These are phyloP conservation scores for Globisporangium recalcitrans DNA, from an alignment of 352 stramenopile genomes.

Conservation along the genomic window DNA sequence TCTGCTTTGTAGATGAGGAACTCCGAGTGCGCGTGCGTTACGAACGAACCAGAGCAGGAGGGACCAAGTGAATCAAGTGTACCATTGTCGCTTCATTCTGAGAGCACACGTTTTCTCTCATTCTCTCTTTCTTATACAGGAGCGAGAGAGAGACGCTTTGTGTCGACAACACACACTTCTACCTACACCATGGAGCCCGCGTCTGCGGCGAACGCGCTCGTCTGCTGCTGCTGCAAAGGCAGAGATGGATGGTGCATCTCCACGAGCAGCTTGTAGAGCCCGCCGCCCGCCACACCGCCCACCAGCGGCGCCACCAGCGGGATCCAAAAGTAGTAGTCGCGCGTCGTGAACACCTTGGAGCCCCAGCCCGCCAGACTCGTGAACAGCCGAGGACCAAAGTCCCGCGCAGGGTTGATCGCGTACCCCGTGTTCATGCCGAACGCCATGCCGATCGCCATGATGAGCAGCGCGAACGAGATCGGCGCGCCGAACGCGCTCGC, in stretches of 20 bases:
- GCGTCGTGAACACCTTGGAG: constrained; percentile 32
- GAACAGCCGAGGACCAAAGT: constrained; percentile 38
- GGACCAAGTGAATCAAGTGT: too few species aligned
- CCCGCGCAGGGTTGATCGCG: constrained; percentile 41
- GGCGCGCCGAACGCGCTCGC: constrained; percentile 40
- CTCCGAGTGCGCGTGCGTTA: too few species aligned
- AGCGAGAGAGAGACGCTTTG: too few species aligned
- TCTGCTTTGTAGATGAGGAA: too few species aligned
- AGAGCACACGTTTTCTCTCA: too few species aligned
- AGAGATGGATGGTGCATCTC: constrained; percentile 29
- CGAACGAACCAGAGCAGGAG: too few species aligned
- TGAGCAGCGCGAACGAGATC: constrained; percentile 40
- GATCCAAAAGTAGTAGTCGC: constrained; percentile 53
- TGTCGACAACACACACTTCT: background rate
- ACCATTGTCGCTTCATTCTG: too few species aligned
- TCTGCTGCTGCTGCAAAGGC: too few species aligned
- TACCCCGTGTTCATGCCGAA: constrained; percentile 72
- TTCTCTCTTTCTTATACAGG: background rate
- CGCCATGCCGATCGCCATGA: constrained; percentile 61
- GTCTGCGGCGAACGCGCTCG: background rate
- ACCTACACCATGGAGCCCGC: background rate
- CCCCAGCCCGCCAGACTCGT: constrained; percentile 39
- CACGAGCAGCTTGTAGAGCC: constrained; percentile 32
- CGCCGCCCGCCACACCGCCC: constrained; percentile 27
- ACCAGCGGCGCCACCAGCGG: constrained; percentile 40